Percentiles rank a stretch among this genome's conserved stretches.
Evolutionary conservation across 164 flowering plant species (phyloP).

Genomic region (Chloranthus sessilifolius): DNA sequence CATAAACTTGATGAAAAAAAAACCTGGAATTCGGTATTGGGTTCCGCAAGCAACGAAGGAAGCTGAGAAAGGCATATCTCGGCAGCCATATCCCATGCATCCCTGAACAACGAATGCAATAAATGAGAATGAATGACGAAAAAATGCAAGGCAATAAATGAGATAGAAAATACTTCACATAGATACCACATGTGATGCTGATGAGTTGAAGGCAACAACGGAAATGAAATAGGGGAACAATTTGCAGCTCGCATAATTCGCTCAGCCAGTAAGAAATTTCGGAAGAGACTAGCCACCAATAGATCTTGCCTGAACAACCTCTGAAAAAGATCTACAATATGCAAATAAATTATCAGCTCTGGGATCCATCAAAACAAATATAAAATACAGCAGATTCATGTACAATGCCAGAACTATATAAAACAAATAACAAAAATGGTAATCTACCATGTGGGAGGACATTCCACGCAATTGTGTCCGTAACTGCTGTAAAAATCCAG

Average conservation of each 20-base stretch:
- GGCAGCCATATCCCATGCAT: conserved; percentile 99
- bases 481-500: conserved; percentile 98
- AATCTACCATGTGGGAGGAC: conserved; percentile 93
- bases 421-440: background rate
- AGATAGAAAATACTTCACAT: background rate
- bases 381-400: background rate
- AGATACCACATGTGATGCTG: conserved; percentile 99
- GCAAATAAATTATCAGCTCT: background rate
- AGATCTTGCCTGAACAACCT: conserved; percentile 93
- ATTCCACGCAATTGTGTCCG: conserved; percentile 99
- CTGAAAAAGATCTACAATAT: conserved; percentile 85
- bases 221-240: conserved; percentile 91
- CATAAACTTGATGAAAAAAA: conserved; percentile 1
- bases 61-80: conserved; percentile 95
- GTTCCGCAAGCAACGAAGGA: conserved; percentile 62
- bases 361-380: background rate
- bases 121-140: conserved; percentile 8
- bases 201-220: conserved; percentile 92
- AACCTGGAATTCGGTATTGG: conserved; percentile 91
- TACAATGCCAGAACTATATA: background rate
- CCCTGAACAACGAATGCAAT: conserved; percentile 40
- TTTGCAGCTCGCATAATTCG: conserved; percentile 99
- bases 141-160: conserved; percentile 1
- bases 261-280: conserved; percentile 95
- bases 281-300: conserved; percentile 89